Evolutionary conservation across 2,329 filamentous ascomycete genomes (phyloP), one percentile per base, ranked within the genome.

Genomic region (Fusarium concolor): DNA sequence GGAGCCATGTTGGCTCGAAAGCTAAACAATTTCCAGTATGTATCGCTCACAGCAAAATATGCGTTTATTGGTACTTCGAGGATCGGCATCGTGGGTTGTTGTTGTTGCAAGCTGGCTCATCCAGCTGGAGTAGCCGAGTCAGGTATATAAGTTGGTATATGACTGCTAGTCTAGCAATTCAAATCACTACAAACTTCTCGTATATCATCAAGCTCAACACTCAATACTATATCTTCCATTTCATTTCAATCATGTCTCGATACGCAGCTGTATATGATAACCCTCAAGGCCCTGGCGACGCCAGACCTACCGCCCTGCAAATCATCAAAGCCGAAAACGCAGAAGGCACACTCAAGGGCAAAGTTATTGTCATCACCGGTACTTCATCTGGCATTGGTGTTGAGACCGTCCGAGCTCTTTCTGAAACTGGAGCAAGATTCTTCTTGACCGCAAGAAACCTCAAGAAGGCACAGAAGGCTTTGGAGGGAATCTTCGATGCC

Each of bases 291-390:
- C 75, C 79, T 3, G 79, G 79, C 3, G 81, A 82, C 61, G 69
- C 73, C 26, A 76, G 80, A 4, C 81, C 81, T 15, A 82, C 80
- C 2, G 80, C 80, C 5, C 49, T 80, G 1, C 76, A 80, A 47
- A 77, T 83, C 35, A 59, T 83, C 46, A 57, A 76, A 28, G 79
- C 82, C 51, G 77, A 82, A 26, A 54, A 65, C 12, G 69, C 71
- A 38, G 63, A 75, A 10, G 76, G 76, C 44, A 78, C 74, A 20
- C 75, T 80, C 29, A 51, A 60, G 2, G 78, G 73, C 45, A 81
- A 81, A 62, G 78, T 79, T 15, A 73, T 81, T 10, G 61, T 85
- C 18, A 78, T 85, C 56, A 85, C 83, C 1, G 83, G 83, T 6
- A 74, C 72, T 6, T 79, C 79, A 20, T 77, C 80, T 17, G 83